Evolutionary conservation across 2,329 filamentous ascomycete species (phyloP), one percentile per base, ranked within the genome.

Genomic region (Lasiodiplodia citricola): DNA sequence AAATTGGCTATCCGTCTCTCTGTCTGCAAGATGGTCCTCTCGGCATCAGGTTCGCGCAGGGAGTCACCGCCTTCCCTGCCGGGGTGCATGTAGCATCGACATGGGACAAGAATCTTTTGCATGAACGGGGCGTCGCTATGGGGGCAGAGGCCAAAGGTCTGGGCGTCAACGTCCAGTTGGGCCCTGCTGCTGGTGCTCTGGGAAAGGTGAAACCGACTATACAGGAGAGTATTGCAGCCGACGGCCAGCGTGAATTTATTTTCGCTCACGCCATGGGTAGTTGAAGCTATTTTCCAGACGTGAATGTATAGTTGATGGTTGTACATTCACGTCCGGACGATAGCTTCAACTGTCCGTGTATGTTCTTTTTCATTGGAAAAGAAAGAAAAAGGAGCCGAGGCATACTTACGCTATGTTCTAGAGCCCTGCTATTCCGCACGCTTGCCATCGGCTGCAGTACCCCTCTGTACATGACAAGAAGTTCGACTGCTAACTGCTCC

Each of bases 91-190:
- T 76, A 3, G 78, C 77, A 13, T 74, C 76, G 28, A 83, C 81
- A 7, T 81, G 75, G 80, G 80, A 77, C 67, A 66, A 73, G 18
- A 72, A 73, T 13, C 73, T 80, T n/a, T 75, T 80, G 21, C 72
- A 74, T 7, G 74, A 79, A 68, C 73, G 78, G 18, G 78, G 78
- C n/a, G 67, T 69, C 5, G 79, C 78, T 51, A 70, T 80, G 6
- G 78, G 78, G 14, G 71, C 72, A 2, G 83, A 84, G 70, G 78
- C 80, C 63, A 82, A 79, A 66, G 77, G 70, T 25, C 78, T 83
- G 60, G 83, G 82, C 18, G 75, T 82, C 13, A 76, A 84, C 70
- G 75, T 84, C 10, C 73, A 79, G 4, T 77, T 84, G 3, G 82
- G 80, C 0, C 82, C 82, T 25, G 78, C 84, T 66, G 73, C 80